These are phyloP conservation scores for Populus hybrid DNA, from an alignment of 441 rosid species.

Conservation along the genomic window DNA sequence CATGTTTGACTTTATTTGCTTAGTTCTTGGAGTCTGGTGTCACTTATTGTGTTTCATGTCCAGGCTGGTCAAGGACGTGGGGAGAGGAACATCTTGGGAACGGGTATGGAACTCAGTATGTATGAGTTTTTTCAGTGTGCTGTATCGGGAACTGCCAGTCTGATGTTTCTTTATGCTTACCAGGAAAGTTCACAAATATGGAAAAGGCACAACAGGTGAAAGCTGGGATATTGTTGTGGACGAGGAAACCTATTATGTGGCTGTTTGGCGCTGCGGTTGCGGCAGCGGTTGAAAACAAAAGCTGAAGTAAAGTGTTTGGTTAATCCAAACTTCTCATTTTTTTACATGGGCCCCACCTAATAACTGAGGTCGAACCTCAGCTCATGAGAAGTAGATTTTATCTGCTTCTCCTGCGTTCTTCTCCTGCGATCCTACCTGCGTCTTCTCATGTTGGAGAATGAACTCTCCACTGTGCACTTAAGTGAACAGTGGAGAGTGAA, in stretches of 20 bases:
- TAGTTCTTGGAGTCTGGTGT: background rate
- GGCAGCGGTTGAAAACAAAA: too few species aligned
- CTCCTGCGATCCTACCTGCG: too few species aligned
- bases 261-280: too few species aligned
- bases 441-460: too few species aligned
- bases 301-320: too few species aligned
- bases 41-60: slow-evolving; percentile 12
- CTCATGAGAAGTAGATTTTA: too few species aligned
- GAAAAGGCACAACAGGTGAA: slow-evolving; percentile 94
- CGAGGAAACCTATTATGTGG: slow-evolving; percentile 89
- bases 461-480: too few species aligned
- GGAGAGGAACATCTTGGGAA: slow-evolving; percentile 98
- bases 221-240: slow-evolving; percentile 98
- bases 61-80: slow-evolving; percentile 99
- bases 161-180: background rate
- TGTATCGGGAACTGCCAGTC: slow-evolving; percentile 1
- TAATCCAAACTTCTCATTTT: too few species aligned
- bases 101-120: slow-evolving; percentile 47
- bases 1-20: slow-evolving; percentile 1
- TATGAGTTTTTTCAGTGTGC: background rate
- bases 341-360: too few species aligned
- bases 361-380: too few species aligned
- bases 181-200: slow-evolving; percentile 98
- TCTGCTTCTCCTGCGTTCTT: too few species aligned
- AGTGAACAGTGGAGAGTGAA: too few species aligned